Percentiles rank a stretch among this genome's conserved stretches.
Evolutionary conservation across 352 stramenopile genomes (phyloP).

Genomic region (Globisporangium perplexum): DNA sequence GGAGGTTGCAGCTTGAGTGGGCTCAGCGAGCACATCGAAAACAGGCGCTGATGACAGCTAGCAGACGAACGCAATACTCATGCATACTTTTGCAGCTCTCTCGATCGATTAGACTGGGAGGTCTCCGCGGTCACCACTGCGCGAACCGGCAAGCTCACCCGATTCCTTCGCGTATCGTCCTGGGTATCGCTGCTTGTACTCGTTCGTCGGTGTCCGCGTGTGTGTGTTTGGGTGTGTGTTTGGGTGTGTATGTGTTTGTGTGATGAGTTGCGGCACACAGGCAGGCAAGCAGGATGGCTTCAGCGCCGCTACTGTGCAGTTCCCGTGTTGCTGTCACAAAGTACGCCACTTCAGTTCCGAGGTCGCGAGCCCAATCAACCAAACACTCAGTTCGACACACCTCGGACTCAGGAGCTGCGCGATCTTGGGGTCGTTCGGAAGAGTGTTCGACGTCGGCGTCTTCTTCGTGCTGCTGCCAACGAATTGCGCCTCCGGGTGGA

Average conservation of each 20-base stretch:
- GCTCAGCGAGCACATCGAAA: too few relatives aligned
- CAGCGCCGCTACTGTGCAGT: conserved; percentile 3
- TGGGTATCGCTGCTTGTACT: background rate
- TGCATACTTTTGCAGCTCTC: background rate
- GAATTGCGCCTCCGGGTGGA: conserved; percentile 44
- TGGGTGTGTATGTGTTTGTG: background rate
- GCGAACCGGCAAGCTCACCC: background rate
- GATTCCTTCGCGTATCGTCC: background rate
- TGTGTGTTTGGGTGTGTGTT: conserved; percentile 1
- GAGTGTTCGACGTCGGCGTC: background rate
- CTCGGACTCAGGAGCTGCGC: conserved; percentile 50
- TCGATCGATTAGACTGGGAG: background rate
- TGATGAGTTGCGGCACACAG: background rate
- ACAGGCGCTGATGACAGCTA: background rate
- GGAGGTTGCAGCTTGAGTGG: conserved; percentile 1
- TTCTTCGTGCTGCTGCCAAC: conserved; percentile 5
- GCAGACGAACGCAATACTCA: background rate
- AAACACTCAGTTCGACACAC: conserved; percentile 13
- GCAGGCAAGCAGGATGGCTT: background rate
- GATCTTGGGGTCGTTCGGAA: conserved; percentile 23
- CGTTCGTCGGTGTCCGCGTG: background rate
- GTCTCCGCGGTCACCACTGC: background rate
- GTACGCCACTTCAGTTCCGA: background rate
- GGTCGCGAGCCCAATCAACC: background rate
- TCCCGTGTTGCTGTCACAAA: conserved; percentile 5